Conservation (phyloP, 202 grass and related monocot genomes). For the Dendrocalamus latiflorus region DNA sequence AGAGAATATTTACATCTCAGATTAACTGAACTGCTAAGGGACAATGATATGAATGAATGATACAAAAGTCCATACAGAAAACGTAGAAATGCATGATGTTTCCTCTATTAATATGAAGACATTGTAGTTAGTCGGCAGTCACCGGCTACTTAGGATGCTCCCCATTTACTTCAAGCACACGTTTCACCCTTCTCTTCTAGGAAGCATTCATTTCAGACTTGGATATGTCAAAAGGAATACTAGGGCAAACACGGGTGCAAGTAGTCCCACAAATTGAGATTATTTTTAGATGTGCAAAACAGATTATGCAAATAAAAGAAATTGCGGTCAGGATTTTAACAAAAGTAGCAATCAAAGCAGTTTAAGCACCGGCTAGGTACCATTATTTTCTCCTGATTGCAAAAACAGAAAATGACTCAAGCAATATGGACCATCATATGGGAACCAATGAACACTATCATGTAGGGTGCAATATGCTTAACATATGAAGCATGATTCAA, state of each 20-base stretch:
- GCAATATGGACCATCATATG: background rate
- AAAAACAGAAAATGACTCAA: constrained; percentile 1
- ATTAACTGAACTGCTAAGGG: background rate
- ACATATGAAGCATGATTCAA: background rate
- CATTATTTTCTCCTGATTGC: background rate
- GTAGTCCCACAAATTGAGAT: too few relatives aligned
- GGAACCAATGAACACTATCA: background rate
- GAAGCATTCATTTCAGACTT: background rate
- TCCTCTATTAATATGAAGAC: background rate
- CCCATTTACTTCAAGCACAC: constrained; percentile 24
- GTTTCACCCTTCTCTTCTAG: constrained; percentile 24
- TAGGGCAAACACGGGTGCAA: too few relatives aligned
- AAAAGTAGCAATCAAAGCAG: background rate
- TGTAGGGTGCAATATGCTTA: background rate
- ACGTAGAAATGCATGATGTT: background rate
- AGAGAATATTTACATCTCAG: background rate
- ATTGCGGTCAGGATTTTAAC: background rate
- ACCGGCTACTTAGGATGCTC: constrained; percentile 29
- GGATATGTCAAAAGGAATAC: constrained; percentile 3
- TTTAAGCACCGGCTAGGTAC: background rate
- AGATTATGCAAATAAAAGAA: too few relatives aligned
- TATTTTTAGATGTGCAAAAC: too few relatives aligned
- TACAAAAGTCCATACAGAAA: background rate
- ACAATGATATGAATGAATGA: background rate
- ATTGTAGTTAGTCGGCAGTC: background rate